Percentiles rank a stretch among this genome's conserved stretches.
Conservation (phyloP, 2,329 filamentous ascomycete genomes). For the Calonectria pseudoturangicola region DNA sequence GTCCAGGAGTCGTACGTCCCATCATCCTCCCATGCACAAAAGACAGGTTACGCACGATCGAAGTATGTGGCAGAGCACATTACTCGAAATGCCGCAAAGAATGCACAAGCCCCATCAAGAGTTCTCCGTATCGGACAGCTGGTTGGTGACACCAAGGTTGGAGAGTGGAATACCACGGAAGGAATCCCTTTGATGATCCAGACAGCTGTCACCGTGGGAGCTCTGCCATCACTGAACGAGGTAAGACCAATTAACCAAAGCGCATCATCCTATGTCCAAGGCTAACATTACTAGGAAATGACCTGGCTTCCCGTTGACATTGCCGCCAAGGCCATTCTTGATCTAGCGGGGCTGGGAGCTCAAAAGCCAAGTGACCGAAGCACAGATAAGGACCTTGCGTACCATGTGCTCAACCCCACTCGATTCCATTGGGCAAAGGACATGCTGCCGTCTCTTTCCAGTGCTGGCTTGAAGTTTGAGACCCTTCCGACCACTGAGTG, state of each 20-base stretch:
- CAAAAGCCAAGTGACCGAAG: constrained; percentile 13
- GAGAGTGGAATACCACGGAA: constrained; percentile 71
- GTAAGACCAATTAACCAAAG: constrained; percentile 24
- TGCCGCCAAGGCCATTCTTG: constrained; percentile 43
- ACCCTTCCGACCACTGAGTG: constrained; percentile 66
- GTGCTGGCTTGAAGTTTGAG: constrained; percentile 66
- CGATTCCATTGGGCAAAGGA: constrained; percentile 69
- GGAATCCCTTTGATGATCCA: constrained; percentile 73
- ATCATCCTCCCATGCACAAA: constrained; percentile 60
- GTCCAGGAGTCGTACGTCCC: constrained; percentile 61
- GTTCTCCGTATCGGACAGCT: constrained; percentile 71
- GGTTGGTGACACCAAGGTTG: constrained; percentile 66
- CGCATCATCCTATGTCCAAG: fast-evolving
- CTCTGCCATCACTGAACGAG: constrained; percentile 68
- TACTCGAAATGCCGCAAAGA: constrained; percentile 57
- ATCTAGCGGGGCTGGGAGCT: constrained; percentile 36
- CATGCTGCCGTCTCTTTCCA: constrained; percentile 68
- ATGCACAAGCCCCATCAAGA: constrained; percentile 49
- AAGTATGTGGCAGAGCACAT: constrained; percentile 65
- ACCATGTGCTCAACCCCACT: constrained; percentile 48
- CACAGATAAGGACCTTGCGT: constrained; percentile 41
- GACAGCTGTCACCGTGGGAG: constrained; percentile 65
- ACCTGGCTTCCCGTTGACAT: constrained; percentile 49
- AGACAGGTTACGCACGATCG: constrained; percentile 65
- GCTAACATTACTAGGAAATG: constrained; percentile 44